phyloP scores from a whole-genome alignment of 1,284 basidiomycete species.

The Agroathelia rolfsii region DNA sequence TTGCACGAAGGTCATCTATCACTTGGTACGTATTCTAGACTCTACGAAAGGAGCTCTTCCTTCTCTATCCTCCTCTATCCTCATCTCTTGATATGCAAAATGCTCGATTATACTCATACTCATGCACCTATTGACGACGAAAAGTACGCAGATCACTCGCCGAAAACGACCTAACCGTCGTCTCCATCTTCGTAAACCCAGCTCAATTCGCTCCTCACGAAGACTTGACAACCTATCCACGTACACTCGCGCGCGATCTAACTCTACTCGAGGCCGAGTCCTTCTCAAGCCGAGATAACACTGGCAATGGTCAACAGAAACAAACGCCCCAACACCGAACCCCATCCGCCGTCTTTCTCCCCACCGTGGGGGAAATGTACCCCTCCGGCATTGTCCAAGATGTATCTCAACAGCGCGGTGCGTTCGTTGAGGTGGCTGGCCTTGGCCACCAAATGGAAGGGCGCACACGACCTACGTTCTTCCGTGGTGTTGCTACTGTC shows the following conservation, averaged over 20 bases:
- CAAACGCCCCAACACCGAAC: slow-evolving; percentile 21
- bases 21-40: slow-evolving; percentile 49
- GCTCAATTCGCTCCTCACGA: slow-evolving; percentile 96
- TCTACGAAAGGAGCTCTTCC: slow-evolving; percentile 1
- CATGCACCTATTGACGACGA: background rate
- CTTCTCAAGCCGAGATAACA: slow-evolving; percentile 15
- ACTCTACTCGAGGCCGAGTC: slow-evolving; percentile 33
- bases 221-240: slow-evolving; percentile 86
- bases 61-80: slow-evolving; percentile 4
- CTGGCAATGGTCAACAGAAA: slow-evolving; percentile 4
- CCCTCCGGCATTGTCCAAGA: slow-evolving; percentile 80
- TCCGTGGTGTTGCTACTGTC: slow-evolving; percentile 92
- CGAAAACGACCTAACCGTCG: slow-evolving; percentile 79
- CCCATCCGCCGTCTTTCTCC: slow-evolving; percentile 72
- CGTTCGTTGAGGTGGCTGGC: slow-evolving; percentile 87
- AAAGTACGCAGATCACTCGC: slow-evolving; percentile 61
- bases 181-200: slow-evolving; percentile 97
- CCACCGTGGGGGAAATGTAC: slow-evolving; percentile 77
- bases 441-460: slow-evolving; percentile 87
- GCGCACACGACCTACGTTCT: slow-evolving; percentile 77
- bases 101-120: slow-evolving; percentile 5
- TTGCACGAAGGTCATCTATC: slow-evolving; percentile 89
- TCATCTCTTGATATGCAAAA: background rate
- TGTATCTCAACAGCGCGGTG: slow-evolving; percentile 70
- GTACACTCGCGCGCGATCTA: slow-evolving; percentile 66